A percentile compares a stretch with the other conserved stretches of the same genome.
phyloP scores from a whole-genome alignment of 106 monocot species.

The Triglochin maritima region DNA sequence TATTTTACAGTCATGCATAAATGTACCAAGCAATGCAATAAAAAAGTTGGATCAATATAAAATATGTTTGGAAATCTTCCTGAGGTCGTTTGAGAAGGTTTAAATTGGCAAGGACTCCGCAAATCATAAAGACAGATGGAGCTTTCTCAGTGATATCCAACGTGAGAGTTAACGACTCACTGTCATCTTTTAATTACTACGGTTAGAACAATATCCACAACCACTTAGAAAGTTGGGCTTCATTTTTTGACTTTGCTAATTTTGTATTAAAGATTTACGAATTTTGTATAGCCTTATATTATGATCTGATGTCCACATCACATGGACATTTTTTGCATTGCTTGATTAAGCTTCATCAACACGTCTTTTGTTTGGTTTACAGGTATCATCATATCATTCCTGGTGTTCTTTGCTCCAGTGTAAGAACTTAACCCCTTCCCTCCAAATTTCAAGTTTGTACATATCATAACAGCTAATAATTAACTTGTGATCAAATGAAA shows the following conservation, averaged over 20 bases:
- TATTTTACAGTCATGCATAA: neutral
- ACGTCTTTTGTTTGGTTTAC: neutral
- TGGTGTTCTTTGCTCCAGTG: conserved; percentile 11
- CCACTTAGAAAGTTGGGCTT: neutral
- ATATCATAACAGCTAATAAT: too few species aligned
- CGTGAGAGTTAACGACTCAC: too few species aligned
- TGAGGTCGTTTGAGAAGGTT: too few species aligned
- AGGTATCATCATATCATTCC: conserved; percentile 25
- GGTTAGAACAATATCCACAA: neutral
- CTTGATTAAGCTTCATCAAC: too few species aligned
- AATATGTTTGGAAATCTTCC: too few species aligned
- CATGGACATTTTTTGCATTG: too few species aligned
- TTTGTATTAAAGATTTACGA: neutral
- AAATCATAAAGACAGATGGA: too few species aligned
- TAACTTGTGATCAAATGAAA: too few species aligned
- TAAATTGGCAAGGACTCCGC: too few species aligned
- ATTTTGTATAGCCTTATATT: neutral
- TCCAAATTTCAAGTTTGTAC: neutral
- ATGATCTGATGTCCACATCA: neutral
- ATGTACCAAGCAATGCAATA: neutral
- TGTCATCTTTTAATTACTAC: too few species aligned
- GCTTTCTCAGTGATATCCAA: too few species aligned
- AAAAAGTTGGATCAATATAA: too few species aligned
- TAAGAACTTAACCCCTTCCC: neutral
- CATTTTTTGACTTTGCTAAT: neutral